Evolutionary conservation across 1,284 basidiomycete genomes (phyloP).

Genomic region (Chalciporus sp.): DNA sequence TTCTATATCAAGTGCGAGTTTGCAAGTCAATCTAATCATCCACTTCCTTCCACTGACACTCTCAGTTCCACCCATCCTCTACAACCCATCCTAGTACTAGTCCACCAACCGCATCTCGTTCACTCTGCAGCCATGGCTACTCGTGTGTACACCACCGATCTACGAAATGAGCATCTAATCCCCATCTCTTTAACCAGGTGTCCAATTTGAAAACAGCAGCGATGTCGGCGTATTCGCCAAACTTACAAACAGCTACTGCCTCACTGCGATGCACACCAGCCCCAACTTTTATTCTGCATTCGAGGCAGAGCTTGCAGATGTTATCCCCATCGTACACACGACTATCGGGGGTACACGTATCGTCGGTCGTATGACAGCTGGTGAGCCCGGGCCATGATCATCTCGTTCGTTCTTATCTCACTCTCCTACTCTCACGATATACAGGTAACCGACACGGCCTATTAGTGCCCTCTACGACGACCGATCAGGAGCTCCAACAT

Average conservation of each 20-base stretch:
- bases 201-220: constrained; percentile 96
- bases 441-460: constrained; percentile 93
- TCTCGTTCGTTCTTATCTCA: neutral
- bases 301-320: constrained; percentile 91
- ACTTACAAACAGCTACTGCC: constrained; percentile 95
- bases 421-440: neutral
- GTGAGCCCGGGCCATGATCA: constrained; percentile 40
- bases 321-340: constrained; percentile 96
- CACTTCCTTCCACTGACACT: too few species aligned
- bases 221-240: constrained; percentile 95
- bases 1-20: too few species aligned
- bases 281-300: constrained; percentile 99
- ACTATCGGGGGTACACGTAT: constrained; percentile 96
- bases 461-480: constrained; percentile 93
- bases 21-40: neutral
- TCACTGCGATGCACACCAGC: constrained; percentile 90
- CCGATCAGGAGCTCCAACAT: constrained; percentile 98
- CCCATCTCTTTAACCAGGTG: constrained; percentile 50
- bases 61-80: constrained; percentile 1
- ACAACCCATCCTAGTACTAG: neutral
- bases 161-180: constrained; percentile 3
- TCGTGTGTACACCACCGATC: constrained; percentile 45
- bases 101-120: neutral
- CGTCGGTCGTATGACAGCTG: constrained; percentile 91
- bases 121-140: constrained; percentile 57